These are phyloP conservation scores for Emydomyces testavorans DNA, from an alignment of 2,329 filamentous ascomycete genomes.

Conservation along the genomic window DNA sequence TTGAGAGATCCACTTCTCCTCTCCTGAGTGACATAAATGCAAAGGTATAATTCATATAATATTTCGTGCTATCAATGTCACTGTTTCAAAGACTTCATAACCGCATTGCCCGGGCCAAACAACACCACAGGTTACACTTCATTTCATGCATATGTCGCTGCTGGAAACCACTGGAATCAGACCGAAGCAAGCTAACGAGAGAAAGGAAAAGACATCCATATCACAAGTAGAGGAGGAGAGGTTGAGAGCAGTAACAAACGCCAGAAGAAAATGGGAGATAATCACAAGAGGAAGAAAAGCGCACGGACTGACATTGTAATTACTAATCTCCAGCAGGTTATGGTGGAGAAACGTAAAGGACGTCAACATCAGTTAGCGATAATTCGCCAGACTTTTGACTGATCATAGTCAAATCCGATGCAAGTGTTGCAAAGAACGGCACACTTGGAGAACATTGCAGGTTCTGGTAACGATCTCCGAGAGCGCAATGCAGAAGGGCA, in stretches of 20 bases:
- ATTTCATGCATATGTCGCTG: slow-evolving; percentile 10
- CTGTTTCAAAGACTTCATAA: slow-evolving; percentile 6
- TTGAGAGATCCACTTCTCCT: neutral
- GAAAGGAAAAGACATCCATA: neutral
- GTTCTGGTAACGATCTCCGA: neutral
- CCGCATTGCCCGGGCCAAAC: slow-evolving; percentile 2
- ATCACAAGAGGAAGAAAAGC: neutral
- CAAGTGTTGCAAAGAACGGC: slow-evolving; percentile 2
- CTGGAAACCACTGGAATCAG: slow-evolving; percentile 1
- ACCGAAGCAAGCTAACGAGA: slow-evolving; percentile 1
- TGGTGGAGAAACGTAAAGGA: neutral
- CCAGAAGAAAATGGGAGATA: neutral
- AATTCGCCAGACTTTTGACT: neutral
- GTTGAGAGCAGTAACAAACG: neutral
- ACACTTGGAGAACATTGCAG: neutral
- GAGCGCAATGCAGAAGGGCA: neutral
- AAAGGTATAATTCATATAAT: slow-evolving; percentile 2
- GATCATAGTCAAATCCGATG: slow-evolving; percentile 3
- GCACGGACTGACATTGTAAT: neutral
- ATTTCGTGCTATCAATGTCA: slow-evolving; percentile 4
- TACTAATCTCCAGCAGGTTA: neutral
- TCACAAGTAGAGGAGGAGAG: neutral
- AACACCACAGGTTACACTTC: slow-evolving; percentile 5
- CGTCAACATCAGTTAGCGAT: neutral
- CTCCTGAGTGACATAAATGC: no score